phyloP scores from a whole-genome alignment of 1,284 basidiomycete genomes.

The Sporisorium sorghi region DNA sequence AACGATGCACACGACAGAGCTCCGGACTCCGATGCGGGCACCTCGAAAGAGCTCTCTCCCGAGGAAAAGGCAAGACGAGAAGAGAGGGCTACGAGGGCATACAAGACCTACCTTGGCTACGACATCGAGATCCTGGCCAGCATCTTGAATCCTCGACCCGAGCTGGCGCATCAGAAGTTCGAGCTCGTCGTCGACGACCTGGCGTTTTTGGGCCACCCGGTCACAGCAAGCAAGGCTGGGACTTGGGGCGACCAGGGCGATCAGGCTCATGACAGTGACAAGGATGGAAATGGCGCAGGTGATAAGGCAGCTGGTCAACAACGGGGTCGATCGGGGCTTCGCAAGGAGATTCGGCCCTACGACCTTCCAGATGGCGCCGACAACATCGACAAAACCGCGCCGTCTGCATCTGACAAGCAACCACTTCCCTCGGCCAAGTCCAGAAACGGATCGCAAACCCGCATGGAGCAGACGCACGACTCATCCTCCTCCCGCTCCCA shows the following conservation, averaged over 20 bases:
- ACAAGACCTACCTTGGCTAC: slow-evolving; percentile 80
- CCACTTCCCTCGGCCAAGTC: slow-evolving; percentile 4
- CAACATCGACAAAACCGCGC: neutral
- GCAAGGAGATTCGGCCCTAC: slow-evolving; percentile 43
- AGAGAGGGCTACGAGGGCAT: slow-evolving; percentile 44
- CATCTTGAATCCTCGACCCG: slow-evolving; percentile 80
- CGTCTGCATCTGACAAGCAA: neutral
- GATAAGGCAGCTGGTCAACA: slow-evolving; percentile 9
- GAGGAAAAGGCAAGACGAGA: slow-evolving; percentile 42
- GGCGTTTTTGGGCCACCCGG: slow-evolving; percentile 94
- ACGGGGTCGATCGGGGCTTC: slow-evolving; percentile 38
- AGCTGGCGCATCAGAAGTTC: slow-evolving; percentile 92
- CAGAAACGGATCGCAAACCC: slow-evolving; percentile 14
- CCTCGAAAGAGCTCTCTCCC: slow-evolving; percentile 45
- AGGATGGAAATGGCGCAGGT: neutral
- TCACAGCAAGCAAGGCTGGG: slow-evolving; percentile 75
- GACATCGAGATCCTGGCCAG: slow-evolving; percentile 83
- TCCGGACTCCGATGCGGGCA: slow-evolving; percentile 42
- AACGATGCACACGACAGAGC: slow-evolving; percentile 24
- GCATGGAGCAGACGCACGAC: slow-evolving; percentile 15
- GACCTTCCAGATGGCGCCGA: slow-evolving; percentile 18
- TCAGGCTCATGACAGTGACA: neutral
- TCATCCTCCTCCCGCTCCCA: slow-evolving; percentile 5
- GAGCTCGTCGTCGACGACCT: slow-evolving; percentile 91
- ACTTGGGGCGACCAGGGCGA: slow-evolving; percentile 29